Evolutionary conservation across 164 flowering plant species (phyloP).

Genomic region (Pachysandra terminalis): DNA sequence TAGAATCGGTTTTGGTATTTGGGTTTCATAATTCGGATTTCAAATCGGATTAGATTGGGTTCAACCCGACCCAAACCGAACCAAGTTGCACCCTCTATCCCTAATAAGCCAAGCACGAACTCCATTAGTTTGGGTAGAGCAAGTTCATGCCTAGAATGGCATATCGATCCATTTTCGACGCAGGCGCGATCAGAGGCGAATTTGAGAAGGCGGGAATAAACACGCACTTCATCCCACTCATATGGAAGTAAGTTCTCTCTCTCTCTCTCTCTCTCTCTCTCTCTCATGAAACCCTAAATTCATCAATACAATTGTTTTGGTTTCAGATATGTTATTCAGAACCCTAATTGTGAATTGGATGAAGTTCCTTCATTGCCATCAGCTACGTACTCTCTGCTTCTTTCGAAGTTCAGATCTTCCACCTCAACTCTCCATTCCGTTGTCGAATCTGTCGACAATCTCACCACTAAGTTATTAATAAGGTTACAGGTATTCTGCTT

Average conservation of each 20-base stretch:
- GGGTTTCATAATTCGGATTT: too few species aligned
- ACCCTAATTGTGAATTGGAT: constrained; percentile 59
- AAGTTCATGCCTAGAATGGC: too few species aligned
- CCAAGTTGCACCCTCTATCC: too few species aligned
- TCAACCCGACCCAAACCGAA: too few species aligned
- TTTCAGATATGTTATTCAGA: constrained; percentile 49
- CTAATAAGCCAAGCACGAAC: too few species aligned
- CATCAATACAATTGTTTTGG: neutral
- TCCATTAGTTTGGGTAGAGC: too few species aligned
- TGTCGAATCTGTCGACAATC: constrained; percentile 1
- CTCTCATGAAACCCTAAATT: constrained; percentile 3
- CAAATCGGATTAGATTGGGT: too few species aligned
- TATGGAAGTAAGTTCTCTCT: constrained; percentile 64
- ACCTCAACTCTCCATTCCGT: constrained; percentile 52
- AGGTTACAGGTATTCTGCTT: constrained; percentile 64
- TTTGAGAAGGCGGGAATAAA: constrained; percentile 62
- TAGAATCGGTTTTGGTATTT: too few species aligned
- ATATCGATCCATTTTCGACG: constrained; percentile 68
- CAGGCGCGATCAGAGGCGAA: constrained; percentile 42
- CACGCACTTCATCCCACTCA: constrained; percentile 51
- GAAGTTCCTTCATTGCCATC: constrained; percentile 73
- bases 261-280: constrained; percentile 16
- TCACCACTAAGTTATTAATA: constrained; percentile 89
- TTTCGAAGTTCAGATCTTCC: constrained; percentile 57
- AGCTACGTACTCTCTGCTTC: constrained; percentile 60